Base-by-base conservation (phyloP, 805 yeast species). In the Saturnispora sanitii region DNA sequence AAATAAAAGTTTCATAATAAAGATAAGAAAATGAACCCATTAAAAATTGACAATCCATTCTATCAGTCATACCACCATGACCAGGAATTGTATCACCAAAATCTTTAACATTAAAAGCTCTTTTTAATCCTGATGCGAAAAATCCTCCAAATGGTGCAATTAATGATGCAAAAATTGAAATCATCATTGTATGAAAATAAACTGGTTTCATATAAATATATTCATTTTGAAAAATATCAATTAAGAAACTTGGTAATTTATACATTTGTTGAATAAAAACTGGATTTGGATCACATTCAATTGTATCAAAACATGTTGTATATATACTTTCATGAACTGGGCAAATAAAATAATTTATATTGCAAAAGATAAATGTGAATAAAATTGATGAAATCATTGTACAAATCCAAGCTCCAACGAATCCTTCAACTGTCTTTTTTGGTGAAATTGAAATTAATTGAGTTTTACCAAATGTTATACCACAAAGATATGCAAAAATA, bases 121-220 rank as follows among this genome's bases (percentile, higher is more conserved):
- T 78, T 67, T 92, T 92, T 52, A 92, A 70, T n/a, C 97, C 98
- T 40, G 94, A 81, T 6, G 97, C 97, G 55, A 92, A 92, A 61
- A 92, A 92, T 2, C 98, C 98, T 41, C 98, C 98, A 58, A 92
- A 92, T 45, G 98, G 98, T 3, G 98, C 98, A 60, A 92, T 81
- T 49, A 92, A 71, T 0, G 97, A 90, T 2, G 98, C 97, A 69
- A 92, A 92, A 3, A 95, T 82, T 13, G 96, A 94, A 45, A 90
- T 66, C 33, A 80, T 72, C 43, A 86, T 71, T 1, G 94, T 79
- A 59, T 92, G 98, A 67, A 88, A 74, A 61, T 90, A 87, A 38
- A 92, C 79, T 36, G 98, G 97, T 54, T 83, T 85, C 34, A 87
- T 54, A 13, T 77, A 70, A 15, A 86, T 57, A 23, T 66, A 68